Evolutionary conservation across 169 alveolate genomes (phyloP).

Genomic region (Plasmodium ovale): DNA sequence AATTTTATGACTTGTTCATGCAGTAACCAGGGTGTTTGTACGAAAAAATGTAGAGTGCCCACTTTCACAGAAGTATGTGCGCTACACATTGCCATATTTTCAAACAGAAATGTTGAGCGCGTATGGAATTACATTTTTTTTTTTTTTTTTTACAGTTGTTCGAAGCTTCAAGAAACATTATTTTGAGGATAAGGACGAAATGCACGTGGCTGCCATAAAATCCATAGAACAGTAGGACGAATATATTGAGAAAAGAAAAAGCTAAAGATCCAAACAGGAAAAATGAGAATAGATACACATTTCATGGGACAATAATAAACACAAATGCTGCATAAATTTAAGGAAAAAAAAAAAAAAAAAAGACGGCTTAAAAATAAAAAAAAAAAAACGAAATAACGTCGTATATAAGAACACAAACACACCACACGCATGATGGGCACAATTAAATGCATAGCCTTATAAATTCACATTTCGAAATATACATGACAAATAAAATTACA

Average conservation of each 20-base stretch:
- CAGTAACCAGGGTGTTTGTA: not conserved
- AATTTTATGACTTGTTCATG: not conserved
- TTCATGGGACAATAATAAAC: not conserved
- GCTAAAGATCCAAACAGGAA: not conserved
- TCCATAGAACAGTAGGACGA: conserved; percentile 37
- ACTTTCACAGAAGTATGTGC: too few species aligned
- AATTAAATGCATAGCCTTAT: too few species aligned
- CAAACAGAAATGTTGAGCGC: too few species aligned
- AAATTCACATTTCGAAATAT: too few species aligned
- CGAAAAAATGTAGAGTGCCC: not conserved
- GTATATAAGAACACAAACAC: too few species aligned
- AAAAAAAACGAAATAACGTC: too few species aligned
- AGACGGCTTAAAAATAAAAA: too few species aligned
- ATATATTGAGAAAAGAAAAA: not conserved
- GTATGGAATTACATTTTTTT: conserved; percentile 4
- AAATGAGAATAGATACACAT: not conserved
- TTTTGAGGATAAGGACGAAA: conserved; percentile 47
- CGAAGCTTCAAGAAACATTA: conserved; percentile 52
- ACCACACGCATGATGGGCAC: too few species aligned
- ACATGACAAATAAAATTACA: too few species aligned
- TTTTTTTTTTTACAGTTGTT: conserved; percentile 23
- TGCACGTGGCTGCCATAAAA: conserved; percentile 71
- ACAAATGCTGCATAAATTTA: not conserved
- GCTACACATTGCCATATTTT: too few species aligned
- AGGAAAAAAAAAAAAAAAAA: not conserved